phyloP scores from a whole-genome alignment of 1,284 basidiomycete species.

The Coniophora puteana region DNA sequence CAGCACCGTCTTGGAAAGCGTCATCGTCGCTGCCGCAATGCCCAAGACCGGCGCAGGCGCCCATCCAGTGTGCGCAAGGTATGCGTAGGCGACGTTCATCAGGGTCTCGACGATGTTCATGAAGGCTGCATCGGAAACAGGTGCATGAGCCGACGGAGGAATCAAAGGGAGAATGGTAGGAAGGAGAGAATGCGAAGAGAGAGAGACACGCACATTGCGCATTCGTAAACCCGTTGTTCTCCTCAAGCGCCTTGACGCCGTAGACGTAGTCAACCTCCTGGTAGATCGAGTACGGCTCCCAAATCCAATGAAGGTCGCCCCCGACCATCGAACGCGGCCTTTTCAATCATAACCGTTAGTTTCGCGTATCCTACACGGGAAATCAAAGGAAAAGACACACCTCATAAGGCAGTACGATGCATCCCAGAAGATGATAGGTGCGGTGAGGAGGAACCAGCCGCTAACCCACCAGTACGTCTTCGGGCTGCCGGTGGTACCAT shows the following conservation, averaged over 20 bases:
- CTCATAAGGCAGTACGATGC: slow-evolving; percentile 70
- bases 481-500: slow-evolving; percentile 13
- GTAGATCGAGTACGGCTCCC: slow-evolving; percentile 79
- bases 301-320: slow-evolving; percentile 86
- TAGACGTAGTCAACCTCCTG: slow-evolving; percentile 77
- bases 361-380: not conserved
- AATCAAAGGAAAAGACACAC: slow-evolving; percentile 28
- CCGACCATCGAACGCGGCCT: slow-evolving; percentile 67
- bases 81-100: slow-evolving; percentile 75
- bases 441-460: slow-evolving; percentile 64
- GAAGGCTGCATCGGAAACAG: slow-evolving; percentile 43
- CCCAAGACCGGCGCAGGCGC: slow-evolving; percentile 73
- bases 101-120: slow-evolving; percentile 80
- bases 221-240: slow-evolving; percentile 78
- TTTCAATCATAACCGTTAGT: not conserved
- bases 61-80: slow-evolving; percentile 60
- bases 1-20: slow-evolving; percentile 81
- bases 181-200: not conserved
- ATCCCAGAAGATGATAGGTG: slow-evolving; percentile 63
- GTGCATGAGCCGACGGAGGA: slow-evolving; percentile 2
- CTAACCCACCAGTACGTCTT: slow-evolving; percentile 61
- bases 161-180: not conserved
- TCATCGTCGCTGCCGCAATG: slow-evolving; percentile 71
- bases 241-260: slow-evolving; percentile 58
- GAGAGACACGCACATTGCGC: slow-evolving; percentile 66